Evolutionary conservation across 2,329 filamentous ascomycete species (phyloP).

Genomic region (Trichocomaceae sp.): DNA sequence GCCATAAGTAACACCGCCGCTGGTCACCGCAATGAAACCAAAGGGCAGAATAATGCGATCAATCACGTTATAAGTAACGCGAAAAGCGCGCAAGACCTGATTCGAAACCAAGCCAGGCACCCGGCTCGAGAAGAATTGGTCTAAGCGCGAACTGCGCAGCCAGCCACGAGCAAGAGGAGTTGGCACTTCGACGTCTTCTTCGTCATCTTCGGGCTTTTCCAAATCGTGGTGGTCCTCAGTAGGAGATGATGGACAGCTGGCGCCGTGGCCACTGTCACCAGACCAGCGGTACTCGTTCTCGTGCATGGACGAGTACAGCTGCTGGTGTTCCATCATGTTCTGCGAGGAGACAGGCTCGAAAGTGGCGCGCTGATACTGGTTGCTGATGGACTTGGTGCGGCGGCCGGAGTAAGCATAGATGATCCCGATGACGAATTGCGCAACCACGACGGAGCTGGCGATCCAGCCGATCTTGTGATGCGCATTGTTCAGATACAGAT

Average conservation of each 20-base stretch:
- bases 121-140: constrained; percentile 48
- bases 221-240: constrained; percentile 46
- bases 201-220: constrained; percentile 26
- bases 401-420: constrained; percentile 54
- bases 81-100: constrained; percentile 52
- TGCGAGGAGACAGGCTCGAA: constrained; percentile 59
- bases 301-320: constrained; percentile 33
- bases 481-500: constrained; percentile 80
- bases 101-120: constrained; percentile 52
- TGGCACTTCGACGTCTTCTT: constrained; percentile 37
- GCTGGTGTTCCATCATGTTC: constrained; percentile 49
- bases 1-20: constrained; percentile 68
- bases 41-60: constrained; percentile 73
- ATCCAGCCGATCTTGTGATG: constrained; percentile 87
- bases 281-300: constrained; percentile 52
- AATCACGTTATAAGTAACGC: constrained; percentile 58
- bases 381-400: constrained; percentile 30
- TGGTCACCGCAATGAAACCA: constrained; percentile 65
- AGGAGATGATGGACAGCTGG: constrained; percentile 60
- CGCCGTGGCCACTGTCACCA: constrained; percentile 67
- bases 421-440: constrained; percentile 63
- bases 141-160: constrained; percentile 41
- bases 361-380: constrained; percentile 46
- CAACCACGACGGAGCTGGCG: constrained; percentile 62
- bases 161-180: constrained; percentile 29